Evolutionary conservation across 2,329 filamentous ascomycete species (phyloP).

Genomic region (Teratosphaeria gauchensis): DNA sequence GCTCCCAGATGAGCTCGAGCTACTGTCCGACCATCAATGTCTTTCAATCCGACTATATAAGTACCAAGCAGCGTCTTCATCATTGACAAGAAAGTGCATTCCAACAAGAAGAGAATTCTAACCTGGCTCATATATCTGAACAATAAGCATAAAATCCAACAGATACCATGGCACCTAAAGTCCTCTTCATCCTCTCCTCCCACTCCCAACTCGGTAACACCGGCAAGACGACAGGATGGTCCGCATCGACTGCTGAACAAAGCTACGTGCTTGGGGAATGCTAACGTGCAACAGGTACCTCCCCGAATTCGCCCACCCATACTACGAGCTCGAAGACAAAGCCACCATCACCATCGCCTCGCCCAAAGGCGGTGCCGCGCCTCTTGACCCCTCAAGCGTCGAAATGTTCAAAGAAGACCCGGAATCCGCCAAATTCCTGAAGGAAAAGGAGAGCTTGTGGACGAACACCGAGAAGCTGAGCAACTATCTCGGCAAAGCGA

Average conservation of each 20-base stretch:
- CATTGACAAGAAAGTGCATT: too few relatives aligned
- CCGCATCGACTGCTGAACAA: slow-evolving; percentile 16
- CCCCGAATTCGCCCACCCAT: slow-evolving; percentile 29
- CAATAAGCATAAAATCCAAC: not conserved
- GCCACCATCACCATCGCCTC: slow-evolving; percentile 31
- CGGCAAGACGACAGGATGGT: slow-evolving; percentile 57
- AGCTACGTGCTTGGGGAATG: not conserved
- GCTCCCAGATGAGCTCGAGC: not conserved
- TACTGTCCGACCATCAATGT: not conserved
- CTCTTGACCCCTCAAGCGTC: slow-evolving; percentile 27
- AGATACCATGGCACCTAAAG: slow-evolving; percentile 35
- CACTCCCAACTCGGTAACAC: slow-evolving; percentile 32
- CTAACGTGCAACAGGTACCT: slow-evolving; percentile 27
- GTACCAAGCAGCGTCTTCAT: not conserved
- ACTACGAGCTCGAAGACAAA: slow-evolving; percentile 29
- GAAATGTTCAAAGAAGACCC: slow-evolving; percentile 19
- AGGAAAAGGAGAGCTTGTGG: slow-evolving; percentile 51
- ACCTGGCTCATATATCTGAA: not conserved
- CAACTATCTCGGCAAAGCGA: slow-evolving; percentile 45
- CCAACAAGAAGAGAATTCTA: too few relatives aligned
- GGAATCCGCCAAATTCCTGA: slow-evolving; percentile 30
- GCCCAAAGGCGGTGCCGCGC: slow-evolving; percentile 29
- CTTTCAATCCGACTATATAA: not conserved
- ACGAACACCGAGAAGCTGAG: slow-evolving; percentile 51
- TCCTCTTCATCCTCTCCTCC: slow-evolving; percentile 64